Base-by-base conservation (phyloP, 106 monocot genomes). In the Allium sativum region DNA sequence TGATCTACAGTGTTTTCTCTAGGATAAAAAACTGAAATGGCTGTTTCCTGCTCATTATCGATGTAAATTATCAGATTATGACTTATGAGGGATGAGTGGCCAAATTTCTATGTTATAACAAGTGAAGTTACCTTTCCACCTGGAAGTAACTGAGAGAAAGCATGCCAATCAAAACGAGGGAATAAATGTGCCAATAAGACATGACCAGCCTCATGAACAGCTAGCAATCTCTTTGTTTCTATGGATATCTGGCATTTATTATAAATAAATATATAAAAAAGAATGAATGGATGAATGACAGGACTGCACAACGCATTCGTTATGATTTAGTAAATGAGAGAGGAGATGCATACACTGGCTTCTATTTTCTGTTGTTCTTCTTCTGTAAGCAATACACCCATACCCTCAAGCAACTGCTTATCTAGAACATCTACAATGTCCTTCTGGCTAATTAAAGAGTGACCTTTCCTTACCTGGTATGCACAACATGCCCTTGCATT, bases 151-250 rank as follows among this genome's bases (percentile, higher is more conserved):
- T 91, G 91, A 60, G 91, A 91, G 65, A 91, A 91, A 61, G 91
- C 91, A 83, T 91, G 91, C 91, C 86, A 91, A 81, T 91, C 91
- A 76, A 75, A 91, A 31, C 70, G 67, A 13, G 91, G 86, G 68
- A 91, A 91, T 41, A 91, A 67, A 72, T 91, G 91, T 71, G 86
- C 91, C 45, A 91, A 70, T 59, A 91, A 65, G 61, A 91, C 72
- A 73, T 91, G 91, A 56, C 91, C 91, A 76, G 91, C 91, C 69
- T 91, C 91, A 78, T 91, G 91, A 42, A 86, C 86, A 65, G 91
- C 91, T 52, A 91, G 56, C 51, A 86, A 53, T 63, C 83, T 80
- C 73, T 74, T 86, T 53, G 80, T 91, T 64, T 83, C 83, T 19
- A 69, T 14, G 21, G 91, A 83, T 43, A 90, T 82, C 90, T 90